Conservation (phyloP, 2,329 filamentous ascomycete genomes). For the Camillea tinctor region DNA sequence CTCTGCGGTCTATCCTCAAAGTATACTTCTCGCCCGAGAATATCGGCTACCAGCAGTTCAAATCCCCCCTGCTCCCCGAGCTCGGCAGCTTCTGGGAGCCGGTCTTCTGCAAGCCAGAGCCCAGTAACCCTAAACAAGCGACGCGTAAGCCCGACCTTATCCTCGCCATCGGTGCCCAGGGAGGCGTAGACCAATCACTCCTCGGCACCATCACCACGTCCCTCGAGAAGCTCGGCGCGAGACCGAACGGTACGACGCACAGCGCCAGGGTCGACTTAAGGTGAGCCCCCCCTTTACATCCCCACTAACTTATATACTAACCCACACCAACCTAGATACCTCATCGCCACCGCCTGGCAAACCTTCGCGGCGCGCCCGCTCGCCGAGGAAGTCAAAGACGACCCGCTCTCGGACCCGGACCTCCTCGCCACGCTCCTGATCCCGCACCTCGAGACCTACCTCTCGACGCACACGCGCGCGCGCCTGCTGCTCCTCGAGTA, state of each 20-base stretch:
- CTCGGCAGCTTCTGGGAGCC: constrained; percentile 53
- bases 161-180: constrained; percentile 58
- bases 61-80: constrained; percentile 48
- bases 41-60: constrained; percentile 47
- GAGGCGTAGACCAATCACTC: constrained; percentile 51
- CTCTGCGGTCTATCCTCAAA: constrained; percentile 52
- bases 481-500: constrained; percentile 61
- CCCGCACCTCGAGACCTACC: constrained; percentile 60
- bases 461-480: constrained; percentile 51
- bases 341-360: constrained; percentile 39
- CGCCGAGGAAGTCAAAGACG: constrained; percentile 49
- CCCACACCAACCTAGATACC: constrained; percentile 44
- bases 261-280: constrained; percentile 59
- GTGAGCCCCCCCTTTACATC: constrained; percentile 35
- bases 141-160: constrained; percentile 54
- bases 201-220: constrained; percentile 47
- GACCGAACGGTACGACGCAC: constrained; percentile 47
- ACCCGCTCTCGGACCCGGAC: constrained; percentile 53
- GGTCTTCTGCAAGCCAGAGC: constrained; percentile 43
- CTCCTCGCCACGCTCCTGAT: constrained; percentile 58
- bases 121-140: constrained; percentile 30
- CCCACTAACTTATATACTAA: neutral
- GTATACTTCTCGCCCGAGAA: constrained; percentile 49
- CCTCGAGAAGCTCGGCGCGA: constrained; percentile 55
- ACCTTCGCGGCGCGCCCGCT: constrained; percentile 38